These are phyloP conservation scores for Boechera divaricarpa DNA, from an alignment of 345 rosid species.

Conservation along the genomic window DNA sequence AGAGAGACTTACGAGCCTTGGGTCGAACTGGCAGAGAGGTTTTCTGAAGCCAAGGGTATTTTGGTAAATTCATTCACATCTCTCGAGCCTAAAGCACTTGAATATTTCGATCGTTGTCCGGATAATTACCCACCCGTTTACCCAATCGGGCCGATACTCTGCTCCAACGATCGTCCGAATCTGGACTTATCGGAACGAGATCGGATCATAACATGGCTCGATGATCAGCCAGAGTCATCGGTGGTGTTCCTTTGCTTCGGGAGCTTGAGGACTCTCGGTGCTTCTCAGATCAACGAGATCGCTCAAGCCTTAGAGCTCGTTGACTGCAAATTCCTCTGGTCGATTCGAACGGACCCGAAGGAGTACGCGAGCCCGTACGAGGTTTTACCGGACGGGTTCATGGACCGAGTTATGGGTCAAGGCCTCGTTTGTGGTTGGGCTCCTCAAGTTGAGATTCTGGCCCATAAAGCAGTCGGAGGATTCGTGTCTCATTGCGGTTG, in stretches of 20 bases:
- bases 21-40: constrained; percentile 46
- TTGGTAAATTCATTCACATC: constrained; percentile 49
- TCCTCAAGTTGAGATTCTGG: constrained; percentile 37
- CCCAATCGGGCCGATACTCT: constrained; percentile 50
- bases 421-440: constrained; percentile 48
- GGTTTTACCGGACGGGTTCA: constrained; percentile 45
- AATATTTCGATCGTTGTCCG: constrained; percentile 21
- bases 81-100: constrained; percentile 46
- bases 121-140: constrained; percentile 47
- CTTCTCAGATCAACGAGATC: constrained; percentile 48
- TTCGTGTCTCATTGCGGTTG: constrained; percentile 46
- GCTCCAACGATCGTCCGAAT: constrained; percentile 34
- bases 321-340: constrained; percentile 48
- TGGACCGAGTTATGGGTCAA: constrained; percentile 12
- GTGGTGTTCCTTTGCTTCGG: constrained; percentile 64
- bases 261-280: constrained; percentile 43
- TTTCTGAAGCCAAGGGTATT: constrained; percentile 46
- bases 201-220: constrained; percentile 53
- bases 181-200: constrained; percentile 30
- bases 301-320: constrained; percentile 49
- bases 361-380: constrained; percentile 22
- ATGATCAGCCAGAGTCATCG: constrained; percentile 49
- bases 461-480: constrained; percentile 39
- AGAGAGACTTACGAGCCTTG: constrained; percentile 42
- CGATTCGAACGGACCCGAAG: constrained; percentile 30